phyloP scores from a whole-genome alignment of 495 filamentous ascomycete species.

The Tuber aestivum region DNA sequence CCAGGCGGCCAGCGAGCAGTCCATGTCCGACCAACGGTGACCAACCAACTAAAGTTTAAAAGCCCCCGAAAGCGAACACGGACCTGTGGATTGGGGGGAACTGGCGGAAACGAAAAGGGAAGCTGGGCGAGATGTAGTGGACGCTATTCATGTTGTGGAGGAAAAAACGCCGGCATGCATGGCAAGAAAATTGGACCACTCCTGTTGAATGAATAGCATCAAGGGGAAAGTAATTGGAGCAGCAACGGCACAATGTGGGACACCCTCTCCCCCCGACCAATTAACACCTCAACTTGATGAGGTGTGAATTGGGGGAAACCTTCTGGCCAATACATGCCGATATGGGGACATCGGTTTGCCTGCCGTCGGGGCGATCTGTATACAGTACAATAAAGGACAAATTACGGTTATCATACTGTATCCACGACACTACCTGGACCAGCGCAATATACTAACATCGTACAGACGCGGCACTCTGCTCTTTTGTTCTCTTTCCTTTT shows the following conservation, averaged over 20 bases:
- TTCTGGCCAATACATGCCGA: not conserved
- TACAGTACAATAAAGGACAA: not conserved
- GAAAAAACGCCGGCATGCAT: not conserved
- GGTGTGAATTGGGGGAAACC: too few relatives aligned
- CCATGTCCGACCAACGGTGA: not conserved
- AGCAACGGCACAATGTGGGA: not conserved
- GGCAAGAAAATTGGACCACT: not conserved
- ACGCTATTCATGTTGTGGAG: not conserved
- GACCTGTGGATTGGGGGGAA: not conserved
- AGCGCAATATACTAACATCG: not conserved
- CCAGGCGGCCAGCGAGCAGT: not conserved
- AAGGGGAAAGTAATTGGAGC: not conserved
- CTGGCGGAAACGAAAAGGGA: not conserved
- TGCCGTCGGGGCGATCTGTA: not conserved
- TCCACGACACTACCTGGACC: not conserved
- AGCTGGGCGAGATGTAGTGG: not conserved
- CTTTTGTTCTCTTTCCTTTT: not conserved
- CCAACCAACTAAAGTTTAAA: not conserved
- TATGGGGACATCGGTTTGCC: not conserved
- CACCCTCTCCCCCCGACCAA: not conserved
- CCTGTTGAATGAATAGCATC: not conserved
- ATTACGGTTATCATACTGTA: not conserved
- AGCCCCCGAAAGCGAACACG: not conserved
- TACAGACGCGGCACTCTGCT: not conserved
- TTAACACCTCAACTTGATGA: not conserved